These are phyloP conservation scores for Aureococcus anophagefferens DNA, from an alignment of 108 stramenopile species.

Conservation along the genomic window DNA sequence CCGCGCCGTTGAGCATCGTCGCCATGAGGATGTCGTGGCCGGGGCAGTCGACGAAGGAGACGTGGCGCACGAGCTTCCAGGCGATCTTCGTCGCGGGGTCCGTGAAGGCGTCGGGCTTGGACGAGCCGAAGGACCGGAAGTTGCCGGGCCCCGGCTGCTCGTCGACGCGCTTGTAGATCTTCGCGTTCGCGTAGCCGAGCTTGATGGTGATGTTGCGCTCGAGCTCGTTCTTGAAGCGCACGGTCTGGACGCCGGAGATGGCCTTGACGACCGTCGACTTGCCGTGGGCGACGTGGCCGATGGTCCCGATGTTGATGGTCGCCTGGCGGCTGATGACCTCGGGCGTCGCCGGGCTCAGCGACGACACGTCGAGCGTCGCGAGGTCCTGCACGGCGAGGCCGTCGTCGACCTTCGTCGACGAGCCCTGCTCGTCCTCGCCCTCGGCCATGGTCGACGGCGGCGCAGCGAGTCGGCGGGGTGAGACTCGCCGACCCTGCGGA, in stretches of 20 bases:
- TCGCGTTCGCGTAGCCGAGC: constrained; percentile 98
- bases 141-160: constrained; percentile 42
- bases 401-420: no score
- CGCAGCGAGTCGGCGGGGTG: no score
- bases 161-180: constrained; percentile 85
- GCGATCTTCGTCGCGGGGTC: constrained; percentile 68
- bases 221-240: constrained; percentile 98
- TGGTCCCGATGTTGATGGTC: constrained; percentile 99
- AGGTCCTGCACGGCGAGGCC: constrained; percentile 18
- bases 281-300: constrained; percentile 99
- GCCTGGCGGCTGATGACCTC: constrained; percentile 90
- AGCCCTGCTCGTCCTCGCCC: no score
- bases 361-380: constrained; percentile 22
- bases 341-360: constrained; percentile 44
- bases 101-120: constrained; percentile 77
- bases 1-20: constrained; percentile 99
- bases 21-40: constrained; percentile 99
- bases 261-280: constrained; percentile 83
- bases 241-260: constrained; percentile 97
- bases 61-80: constrained; percentile 87
- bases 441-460: no score
- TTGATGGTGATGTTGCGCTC: constrained; percentile 99
- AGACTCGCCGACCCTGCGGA: no score
- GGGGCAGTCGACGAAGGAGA: constrained; percentile 99
- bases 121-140: constrained; percentile 69